A percentile compares a stretch with the other conserved stretches of the same genome.
These are phyloP conservation scores for Eimeria maxima DNA, from an alignment of 169 alveolate genomes.

Conservation along the genomic window DNA sequence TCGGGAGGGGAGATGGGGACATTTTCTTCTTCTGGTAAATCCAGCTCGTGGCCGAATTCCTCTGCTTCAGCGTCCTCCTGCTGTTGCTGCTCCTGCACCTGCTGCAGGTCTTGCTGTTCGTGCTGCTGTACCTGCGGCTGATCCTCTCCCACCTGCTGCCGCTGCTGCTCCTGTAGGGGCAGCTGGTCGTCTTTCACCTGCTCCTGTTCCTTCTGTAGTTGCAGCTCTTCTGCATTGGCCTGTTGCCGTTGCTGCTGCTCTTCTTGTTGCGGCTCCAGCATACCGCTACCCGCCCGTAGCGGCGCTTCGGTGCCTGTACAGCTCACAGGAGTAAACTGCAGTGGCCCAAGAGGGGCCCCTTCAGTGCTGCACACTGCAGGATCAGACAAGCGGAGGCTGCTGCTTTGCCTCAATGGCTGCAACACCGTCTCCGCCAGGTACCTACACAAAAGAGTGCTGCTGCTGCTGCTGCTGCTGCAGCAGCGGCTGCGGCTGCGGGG, in stretches of 20 bases:
- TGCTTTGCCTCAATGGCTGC: conserved; percentile 66
- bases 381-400: conserved; percentile 40
- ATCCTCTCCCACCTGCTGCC: not conserved
- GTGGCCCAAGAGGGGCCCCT: not conserved
- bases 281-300: not conserved
- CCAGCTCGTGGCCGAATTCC: not conserved
- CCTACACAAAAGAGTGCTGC: not conserved
- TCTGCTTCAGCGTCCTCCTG: not conserved
- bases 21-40: not conserved
- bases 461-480: conserved; percentile 17
- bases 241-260: conserved; percentile 26
- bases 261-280: conserved; percentile 44
- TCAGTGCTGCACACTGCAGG: not conserved
- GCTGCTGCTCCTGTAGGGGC: not conserved
- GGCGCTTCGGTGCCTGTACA: conserved; percentile 38
- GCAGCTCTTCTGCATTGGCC: not conserved
- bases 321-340: not conserved
- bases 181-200: not conserved
- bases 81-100: conserved; percentile 25
- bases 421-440: conserved; percentile 42
- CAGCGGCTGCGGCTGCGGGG: not conserved
- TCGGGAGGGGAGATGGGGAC: not conserved
- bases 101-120: conserved; percentile 4
- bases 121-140: not conserved
- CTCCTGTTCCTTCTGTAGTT: not conserved